Percentiles rank a stretch among this genome's conserved stretches.
Conservation (phyloP, 2,329 filamentous ascomycete genomes). For the Aspergillus sclerotialis region DNA sequence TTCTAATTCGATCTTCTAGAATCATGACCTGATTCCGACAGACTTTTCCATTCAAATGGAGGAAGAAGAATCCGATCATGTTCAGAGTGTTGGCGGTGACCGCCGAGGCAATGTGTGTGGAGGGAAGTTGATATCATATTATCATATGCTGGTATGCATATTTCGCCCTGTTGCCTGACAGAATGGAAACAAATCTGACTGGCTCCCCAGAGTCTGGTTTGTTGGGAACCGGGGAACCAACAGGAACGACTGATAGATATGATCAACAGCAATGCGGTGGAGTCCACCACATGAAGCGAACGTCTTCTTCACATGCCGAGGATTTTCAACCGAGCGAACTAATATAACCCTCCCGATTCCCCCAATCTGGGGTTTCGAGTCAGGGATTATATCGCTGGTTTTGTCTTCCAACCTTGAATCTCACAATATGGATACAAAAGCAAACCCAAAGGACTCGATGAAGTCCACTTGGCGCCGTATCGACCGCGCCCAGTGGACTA, state of each 20-base stretch:
- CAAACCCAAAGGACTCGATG: background rate
- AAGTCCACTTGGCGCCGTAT: background rate
- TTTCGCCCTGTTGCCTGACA: no score
- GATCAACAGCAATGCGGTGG: background rate
- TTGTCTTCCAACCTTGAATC: background rate
- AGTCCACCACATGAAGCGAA: background rate
- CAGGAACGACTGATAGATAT: background rate
- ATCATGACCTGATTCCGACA: no score
- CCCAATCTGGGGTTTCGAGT: no score
- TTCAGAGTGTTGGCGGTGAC: no score
- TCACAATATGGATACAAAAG: background rate
- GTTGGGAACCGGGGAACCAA: background rate
- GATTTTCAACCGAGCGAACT: background rate
- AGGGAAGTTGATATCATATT: no score
- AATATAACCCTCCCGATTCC: background rate
- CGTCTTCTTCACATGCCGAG: background rate
- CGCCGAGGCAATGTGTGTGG: no score
- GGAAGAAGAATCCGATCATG: no score
- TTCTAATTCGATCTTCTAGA: no score
- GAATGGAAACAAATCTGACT: no score
- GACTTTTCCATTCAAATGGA: no score
- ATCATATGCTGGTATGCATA: no score
- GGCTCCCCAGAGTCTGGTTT: background rate
- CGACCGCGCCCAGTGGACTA: background rate
- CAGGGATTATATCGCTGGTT: no score